phyloP scores from a whole-genome alignment of 2,329 filamentous ascomycete genomes.

The Penicillium corylophilum region DNA sequence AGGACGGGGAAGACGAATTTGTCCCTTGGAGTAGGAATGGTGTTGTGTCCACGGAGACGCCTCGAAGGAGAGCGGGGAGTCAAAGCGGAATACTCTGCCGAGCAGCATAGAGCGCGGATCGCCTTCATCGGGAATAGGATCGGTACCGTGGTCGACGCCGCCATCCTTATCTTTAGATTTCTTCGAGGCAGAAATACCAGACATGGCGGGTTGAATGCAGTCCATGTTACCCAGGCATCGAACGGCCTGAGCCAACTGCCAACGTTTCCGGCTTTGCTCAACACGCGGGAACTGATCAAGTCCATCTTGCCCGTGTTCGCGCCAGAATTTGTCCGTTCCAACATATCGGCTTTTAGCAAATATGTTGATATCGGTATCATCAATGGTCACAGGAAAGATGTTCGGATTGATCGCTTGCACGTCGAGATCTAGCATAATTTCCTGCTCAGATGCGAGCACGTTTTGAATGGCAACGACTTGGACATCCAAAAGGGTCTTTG shows the following conservation, averaged over 20 bases:
- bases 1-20: slow-evolving; percentile 76
- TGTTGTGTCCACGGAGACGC: slow-evolving; percentile 80
- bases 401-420: slow-evolving; percentile 92
- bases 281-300: slow-evolving; percentile 31
- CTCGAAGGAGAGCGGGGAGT: slow-evolving; percentile 85
- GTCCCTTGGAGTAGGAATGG: slow-evolving; percentile 71
- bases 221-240: slow-evolving; percentile 24
- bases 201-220: slow-evolving; percentile 17
- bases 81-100: slow-evolving; percentile 83
- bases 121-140: slow-evolving; percentile 58
- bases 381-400: slow-evolving; percentile 80
- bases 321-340: slow-evolving; percentile 55
- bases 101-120: slow-evolving; percentile 82
- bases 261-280: slow-evolving; percentile 35
- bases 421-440: slow-evolving; percentile 89
- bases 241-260: slow-evolving; percentile 29
- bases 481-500: slow-evolving; percentile 79
- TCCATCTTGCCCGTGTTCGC: slow-evolving; percentile 28
- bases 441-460: slow-evolving; percentile 88
- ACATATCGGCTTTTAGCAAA: slow-evolving; percentile 93
- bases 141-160: slow-evolving; percentile 56
- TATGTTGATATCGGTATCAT: slow-evolving; percentile 83
- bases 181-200: slow-evolving; percentile 13
- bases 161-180: slow-evolving; percentile 26
- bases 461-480: slow-evolving; percentile 79